These are phyloP conservation scores for Sextonia rubra DNA, from an alignment of 164 flowering plant genomes.

Conservation along the genomic window DNA sequence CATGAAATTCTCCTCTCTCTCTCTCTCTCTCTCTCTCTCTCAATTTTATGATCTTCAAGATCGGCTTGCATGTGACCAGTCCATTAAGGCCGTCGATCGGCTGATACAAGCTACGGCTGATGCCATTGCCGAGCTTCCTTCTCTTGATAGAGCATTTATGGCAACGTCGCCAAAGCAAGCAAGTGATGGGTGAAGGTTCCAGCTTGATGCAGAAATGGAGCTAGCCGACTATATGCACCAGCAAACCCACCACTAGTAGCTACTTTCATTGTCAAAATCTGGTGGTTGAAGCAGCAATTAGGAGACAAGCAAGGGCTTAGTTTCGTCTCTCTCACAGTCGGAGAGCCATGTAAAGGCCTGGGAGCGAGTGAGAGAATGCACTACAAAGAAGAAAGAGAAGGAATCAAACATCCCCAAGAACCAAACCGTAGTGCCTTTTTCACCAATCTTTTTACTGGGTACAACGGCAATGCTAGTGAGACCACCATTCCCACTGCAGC, in stretches of 20 bases:
- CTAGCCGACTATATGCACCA: too few species aligned
- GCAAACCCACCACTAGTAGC: constrained; percentile 18
- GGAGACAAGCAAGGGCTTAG: constrained; percentile 85
- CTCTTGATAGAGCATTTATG: too few species aligned
- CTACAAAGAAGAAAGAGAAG: constrained; percentile 62
- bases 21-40: constrained; percentile 59
- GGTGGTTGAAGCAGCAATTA: constrained; percentile 74
- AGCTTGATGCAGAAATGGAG: constrained; percentile 31
- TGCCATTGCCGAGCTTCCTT: too few species aligned
- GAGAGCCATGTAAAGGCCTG: constrained; percentile 65
- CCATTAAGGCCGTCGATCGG: constrained; percentile 98
- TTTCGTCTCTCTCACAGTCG: constrained; percentile 57
- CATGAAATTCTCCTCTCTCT: too few species aligned
- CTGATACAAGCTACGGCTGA: constrained; percentile 69
- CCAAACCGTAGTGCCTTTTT: constrained; percentile 41
- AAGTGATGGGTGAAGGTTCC: constrained; percentile 48
- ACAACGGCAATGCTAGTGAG: neutral
- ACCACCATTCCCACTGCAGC: too few species aligned
- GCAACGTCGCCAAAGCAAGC: constrained; percentile 45
- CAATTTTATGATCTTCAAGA: constrained; percentile 77
- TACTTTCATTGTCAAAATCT: constrained; percentile 44
- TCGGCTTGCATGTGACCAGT: constrained; percentile 74
- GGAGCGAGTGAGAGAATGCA: constrained; percentile 73
- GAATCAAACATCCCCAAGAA: constrained; percentile 18
- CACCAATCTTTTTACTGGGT: constrained; percentile 68